Evolutionary conservation across 371 early-diverging fungal genomes (phyloP), one percentile per base, ranked within the genome.

Genomic region (Mycotypha africana): DNA sequence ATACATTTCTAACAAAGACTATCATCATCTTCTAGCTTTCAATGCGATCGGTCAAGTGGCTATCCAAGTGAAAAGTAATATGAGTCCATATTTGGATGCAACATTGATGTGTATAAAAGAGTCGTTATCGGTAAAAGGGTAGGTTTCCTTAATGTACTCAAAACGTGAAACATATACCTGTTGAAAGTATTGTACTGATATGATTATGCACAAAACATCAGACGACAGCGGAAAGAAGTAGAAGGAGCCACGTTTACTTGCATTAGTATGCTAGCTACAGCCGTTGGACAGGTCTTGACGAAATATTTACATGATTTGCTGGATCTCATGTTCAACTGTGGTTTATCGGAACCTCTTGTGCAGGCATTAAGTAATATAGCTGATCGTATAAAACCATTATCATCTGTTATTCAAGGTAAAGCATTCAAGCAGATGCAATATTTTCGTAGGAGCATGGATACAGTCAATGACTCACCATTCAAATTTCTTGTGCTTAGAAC

Each of bases 251-350:
- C 88, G 1, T 92, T 93, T 53, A 69, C 82, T 49, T 94, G 95
- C 53, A 85, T 95, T 42, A 83, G 88, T 30, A 86, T 86, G 82
- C 74, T 97, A 33, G 93, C 96, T 3, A 74, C 69, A 2, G 92
- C 96, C 4, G 88, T 97, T 36, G 96, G 95, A 14, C 93, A 88
- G 28, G 87, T 86, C 1, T 67, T 96, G 42, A 89, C 88, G 1
- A 87, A 84, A 53, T 77, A 94, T 56, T 76, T 95, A 65, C 88
- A 88, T 48, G 93, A 92, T 28, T 57, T 96, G 5, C 60, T 96
- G 46, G 95, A 94, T 51, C 69, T 89, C 38, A 95, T 98, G 88
- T 94, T 98, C 56, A 77, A 84, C 2, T 75, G 82, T 17, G 96
- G 95, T 12, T 68, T 97, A 25, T 89, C 84, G 41, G 86, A 90